Evolutionary conservation across 2,329 filamentous ascomycete species (phyloP).

Genomic region (Venturiaceae sp.): DNA sequence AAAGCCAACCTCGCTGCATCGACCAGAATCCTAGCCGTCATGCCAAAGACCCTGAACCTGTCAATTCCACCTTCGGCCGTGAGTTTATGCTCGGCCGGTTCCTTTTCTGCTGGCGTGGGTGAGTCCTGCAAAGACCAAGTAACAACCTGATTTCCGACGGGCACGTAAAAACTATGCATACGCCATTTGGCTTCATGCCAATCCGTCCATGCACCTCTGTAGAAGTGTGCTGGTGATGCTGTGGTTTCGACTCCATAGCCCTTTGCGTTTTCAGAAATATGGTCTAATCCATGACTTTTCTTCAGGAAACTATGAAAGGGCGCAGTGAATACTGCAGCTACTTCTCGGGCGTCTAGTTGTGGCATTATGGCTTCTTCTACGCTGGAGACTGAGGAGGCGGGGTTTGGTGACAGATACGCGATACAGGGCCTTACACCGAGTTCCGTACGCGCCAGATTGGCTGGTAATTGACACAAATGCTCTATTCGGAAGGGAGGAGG

Average conservation of each 20-base stretch:
- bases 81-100: neutral
- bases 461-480: conserved; percentile 73
- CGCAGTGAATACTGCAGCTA: conserved; percentile 87
- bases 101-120: conserved; percentile 4
- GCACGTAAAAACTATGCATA: conserved; percentile 90
- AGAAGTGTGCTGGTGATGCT: conserved; percentile 56
- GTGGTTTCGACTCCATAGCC: conserved; percentile 16
- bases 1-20: conserved; percentile 83
- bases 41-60: conserved; percentile 86
- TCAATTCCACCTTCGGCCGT: conserved; percentile 32
- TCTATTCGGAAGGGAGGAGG: conserved; percentile 75
- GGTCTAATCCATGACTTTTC: conserved; percentile 34
- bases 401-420: conserved; percentile 47
- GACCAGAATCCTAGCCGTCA: conserved; percentile 85
- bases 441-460: conserved; percentile 40
- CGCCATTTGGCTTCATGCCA: conserved; percentile 74
- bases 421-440: conserved; percentile 40
- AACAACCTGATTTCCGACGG: conserved; percentile 60
- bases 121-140: conserved; percentile 39
- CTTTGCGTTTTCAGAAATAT: conserved; percentile 19
- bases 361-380: conserved; percentile 68
- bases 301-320: conserved; percentile 77
- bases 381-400: conserved; percentile 12
- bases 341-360: conserved; percentile 76
- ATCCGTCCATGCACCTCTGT: conserved; percentile 70